Evolutionary conservation across 305 asterid species (phyloP).

Genomic region (Fraxinus dipetala): DNA sequence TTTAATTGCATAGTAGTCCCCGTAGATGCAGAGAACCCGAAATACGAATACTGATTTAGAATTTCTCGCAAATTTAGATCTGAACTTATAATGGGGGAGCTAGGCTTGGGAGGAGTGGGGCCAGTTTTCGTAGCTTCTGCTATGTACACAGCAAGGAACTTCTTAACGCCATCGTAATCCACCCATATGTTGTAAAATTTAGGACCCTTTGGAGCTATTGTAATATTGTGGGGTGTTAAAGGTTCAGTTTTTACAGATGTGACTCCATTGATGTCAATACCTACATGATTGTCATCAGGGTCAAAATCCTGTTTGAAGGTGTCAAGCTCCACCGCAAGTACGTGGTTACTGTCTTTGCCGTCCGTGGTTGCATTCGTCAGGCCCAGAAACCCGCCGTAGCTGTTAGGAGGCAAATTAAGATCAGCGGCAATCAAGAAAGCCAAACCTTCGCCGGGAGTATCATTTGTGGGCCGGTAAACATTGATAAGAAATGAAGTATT

Average conservation of each 20-base stretch:
- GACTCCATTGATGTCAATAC: slow-evolving; percentile 53
- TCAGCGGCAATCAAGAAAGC: slow-evolving; percentile 64
- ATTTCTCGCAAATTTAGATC: slow-evolving; percentile 38
- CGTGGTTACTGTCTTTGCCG: slow-evolving; percentile 36
- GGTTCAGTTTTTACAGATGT: slow-evolving; percentile 32
- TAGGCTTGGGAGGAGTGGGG: slow-evolving; percentile 63
- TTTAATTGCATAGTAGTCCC: slow-evolving; percentile 56
- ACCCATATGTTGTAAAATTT: slow-evolving; percentile 72
- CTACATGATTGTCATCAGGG: slow-evolving; percentile 73
- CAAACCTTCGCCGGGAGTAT: slow-evolving; percentile 60
- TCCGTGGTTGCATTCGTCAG: slow-evolving; percentile 59
- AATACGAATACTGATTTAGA: slow-evolving; percentile 56
- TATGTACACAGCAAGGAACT: slow-evolving; percentile 47
- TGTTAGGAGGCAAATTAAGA: slow-evolving; percentile 37
- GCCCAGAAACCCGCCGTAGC: slow-evolving; percentile 71
- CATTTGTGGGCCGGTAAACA: slow-evolving; percentile 19
- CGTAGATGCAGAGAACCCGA: slow-evolving; percentile 87
- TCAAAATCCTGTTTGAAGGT: slow-evolving; percentile 64
- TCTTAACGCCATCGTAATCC: slow-evolving; percentile 57
- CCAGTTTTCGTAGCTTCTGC: slow-evolving; percentile 31
- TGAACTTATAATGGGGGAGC: slow-evolving; percentile 28
- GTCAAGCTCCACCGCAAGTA: slow-evolving; percentile 86
- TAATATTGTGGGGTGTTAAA: slow-evolving; percentile 38
- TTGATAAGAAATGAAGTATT: slow-evolving; percentile 74
- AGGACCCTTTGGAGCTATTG: slow-evolving; percentile 41